A percentile compares a stretch with the other conserved stretches of the same genome.
phyloP scores from a whole-genome alignment of 768 basidiomycete species.

The Antrodiella citrinella region DNA sequence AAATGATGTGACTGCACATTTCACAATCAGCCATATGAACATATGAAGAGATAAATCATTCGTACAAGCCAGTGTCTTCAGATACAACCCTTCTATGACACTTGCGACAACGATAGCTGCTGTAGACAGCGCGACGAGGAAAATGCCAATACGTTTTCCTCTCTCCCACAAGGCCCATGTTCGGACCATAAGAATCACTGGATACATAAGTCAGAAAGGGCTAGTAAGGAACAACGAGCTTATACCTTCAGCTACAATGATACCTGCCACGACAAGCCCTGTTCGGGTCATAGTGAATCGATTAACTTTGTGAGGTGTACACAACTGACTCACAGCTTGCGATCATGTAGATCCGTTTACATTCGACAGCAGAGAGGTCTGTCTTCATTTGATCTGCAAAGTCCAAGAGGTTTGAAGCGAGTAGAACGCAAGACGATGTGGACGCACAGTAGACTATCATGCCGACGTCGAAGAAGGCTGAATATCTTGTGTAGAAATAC shows the following conservation, averaged over 20 bases:
- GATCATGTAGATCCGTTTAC: no score
- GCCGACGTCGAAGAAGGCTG: background rate
- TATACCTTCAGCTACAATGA: conserved; percentile 1
- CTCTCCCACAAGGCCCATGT: conserved; percentile 1
- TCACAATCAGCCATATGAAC: no score
- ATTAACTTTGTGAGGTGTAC: no score
- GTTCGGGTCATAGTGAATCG: no score
- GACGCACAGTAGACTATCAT: background rate
- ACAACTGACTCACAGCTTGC: background rate
- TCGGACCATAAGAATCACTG: background rate
- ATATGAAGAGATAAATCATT: background rate
- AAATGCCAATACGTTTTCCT: background rate
- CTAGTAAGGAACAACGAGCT: background rate
- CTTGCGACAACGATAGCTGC: background rate
- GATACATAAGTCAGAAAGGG: no score
- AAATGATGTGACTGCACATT: background rate
- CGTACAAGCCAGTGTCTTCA: background rate
- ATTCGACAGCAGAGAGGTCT: no score
- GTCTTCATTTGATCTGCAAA: no score
- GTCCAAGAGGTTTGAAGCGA: no score
- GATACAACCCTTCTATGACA: background rate
- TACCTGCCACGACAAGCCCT: conserved; percentile 1
- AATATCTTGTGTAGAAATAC: conserved; percentile 14
- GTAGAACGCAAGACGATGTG: no score
- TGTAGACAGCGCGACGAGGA: background rate